Percentiles rank a stretch among this genome's conserved stretches.
Conservation (phyloP, 1,139 yeast genomes). For the Kodamaea suecica region DNA sequence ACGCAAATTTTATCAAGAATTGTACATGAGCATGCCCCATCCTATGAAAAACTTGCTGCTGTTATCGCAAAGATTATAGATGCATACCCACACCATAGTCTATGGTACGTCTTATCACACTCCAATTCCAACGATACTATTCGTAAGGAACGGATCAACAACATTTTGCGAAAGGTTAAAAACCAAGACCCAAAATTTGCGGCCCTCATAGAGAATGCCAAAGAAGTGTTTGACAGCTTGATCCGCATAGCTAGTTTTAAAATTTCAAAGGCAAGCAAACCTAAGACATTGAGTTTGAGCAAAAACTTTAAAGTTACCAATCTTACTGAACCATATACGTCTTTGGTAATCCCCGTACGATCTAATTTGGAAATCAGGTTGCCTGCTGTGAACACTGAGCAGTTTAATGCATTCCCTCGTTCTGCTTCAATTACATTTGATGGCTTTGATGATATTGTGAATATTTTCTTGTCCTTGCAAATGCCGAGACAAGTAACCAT, state of each 20-base stretch:
- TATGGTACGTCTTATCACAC: conserved; percentile 83
- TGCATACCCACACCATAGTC: conserved; percentile 74
- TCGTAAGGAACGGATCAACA: conserved; percentile 50
- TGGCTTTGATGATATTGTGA: conserved; percentile 60
- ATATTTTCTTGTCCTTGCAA: conserved; percentile 77
- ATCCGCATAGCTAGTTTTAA: conserved; percentile 36
- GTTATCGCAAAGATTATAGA: conserved; percentile 57
- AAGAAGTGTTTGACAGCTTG: conserved; percentile 33
- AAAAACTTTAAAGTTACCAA: conserved; percentile 46
- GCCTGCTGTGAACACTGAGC: conserved; percentile 46
- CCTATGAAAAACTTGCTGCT: conserved; percentile 53
- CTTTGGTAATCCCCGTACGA: conserved; percentile 79
- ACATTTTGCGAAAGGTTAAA: conserved; percentile 23
- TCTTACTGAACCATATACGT: conserved; percentile 51
- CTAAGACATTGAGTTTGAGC: conserved; percentile 33
- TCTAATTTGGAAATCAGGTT: conserved; percentile 66
- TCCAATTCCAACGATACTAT: conserved; percentile 60
- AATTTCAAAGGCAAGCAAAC: conserved; percentile 34
- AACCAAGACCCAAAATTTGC: conserved; percentile 15
- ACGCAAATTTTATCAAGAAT: conserved; percentile 85
- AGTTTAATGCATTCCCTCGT: conserved; percentile 54
- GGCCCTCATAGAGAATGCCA: conserved; percentile 25
- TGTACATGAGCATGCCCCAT: conserved; percentile 57
- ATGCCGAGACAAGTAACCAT: conserved; percentile 78
- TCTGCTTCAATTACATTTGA: conserved; percentile 51